Base-by-base conservation (phyloP, 148 eudicot species). In the Diospyros kaki region DNA sequence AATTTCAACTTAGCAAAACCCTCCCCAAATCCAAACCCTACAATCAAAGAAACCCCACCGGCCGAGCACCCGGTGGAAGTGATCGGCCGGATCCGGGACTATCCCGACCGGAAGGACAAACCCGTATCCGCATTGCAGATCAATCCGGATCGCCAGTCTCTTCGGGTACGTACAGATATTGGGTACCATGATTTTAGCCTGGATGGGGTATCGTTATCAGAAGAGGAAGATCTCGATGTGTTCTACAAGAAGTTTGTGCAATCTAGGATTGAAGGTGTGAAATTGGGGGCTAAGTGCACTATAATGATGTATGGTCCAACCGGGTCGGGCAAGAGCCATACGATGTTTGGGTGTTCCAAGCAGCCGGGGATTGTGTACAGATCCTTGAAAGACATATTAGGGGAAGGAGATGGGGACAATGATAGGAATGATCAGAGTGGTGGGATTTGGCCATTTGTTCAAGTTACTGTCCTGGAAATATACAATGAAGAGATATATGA, bases 221-320 rank as follows among this genome's bases (percentile, higher is more conserved):
- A 93, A 69, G 86, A 87, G 58, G 92, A 96, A 38, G 92, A 96
- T 78, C 87, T 96, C 69, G 98, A 91, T 51, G 84, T 81, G 70
- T 96, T 96, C 71, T 96, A 95, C 73, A 83, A 81, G 85, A 95
- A 87, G 18, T 93, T 90, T 65, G 83, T 95, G 17, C 81, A 87
- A 58, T 50, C 86, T 1, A 82, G 99, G 74, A 89, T 96, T 1
- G 72, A 83, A 71, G 99, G 98, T 18, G 97, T 96, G 60, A 93
- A 93, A 73, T 72, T 84, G 89, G 99, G 99, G n/a, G 93, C 83
- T 40, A 96, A 89, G 62, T 96, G 99, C 51, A 96, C 99, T 0
- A 73, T 96, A 0, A 93, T 96, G 99, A 96, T 91, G 98, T 96
- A 96, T 46, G 99, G 99, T 5, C 99, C 99, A 0, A 96, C 99